These are phyloP conservation scores for Pestalotiopsis sp. DNA, from an alignment of 2,329 filamentous ascomycete species.

Conservation along the genomic window DNA sequence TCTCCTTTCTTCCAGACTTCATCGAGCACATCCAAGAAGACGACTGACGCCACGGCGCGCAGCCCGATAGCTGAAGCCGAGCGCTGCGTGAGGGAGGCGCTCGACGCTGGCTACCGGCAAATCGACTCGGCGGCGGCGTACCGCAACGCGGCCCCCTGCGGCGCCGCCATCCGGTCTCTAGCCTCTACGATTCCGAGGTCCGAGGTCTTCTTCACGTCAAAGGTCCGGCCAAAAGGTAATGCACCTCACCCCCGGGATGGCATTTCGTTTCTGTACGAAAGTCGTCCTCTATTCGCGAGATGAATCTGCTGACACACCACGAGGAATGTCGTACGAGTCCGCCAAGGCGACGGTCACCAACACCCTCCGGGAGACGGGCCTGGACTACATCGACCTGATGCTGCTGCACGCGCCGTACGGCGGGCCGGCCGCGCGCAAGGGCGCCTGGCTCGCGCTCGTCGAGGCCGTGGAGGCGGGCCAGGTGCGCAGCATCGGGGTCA, in stretches of 20 bases:
- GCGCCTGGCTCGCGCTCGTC: slow-evolving; percentile 65
- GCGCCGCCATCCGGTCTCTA: slow-evolving; percentile 42
- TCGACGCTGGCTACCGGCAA: slow-evolving; percentile 57
- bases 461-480: slow-evolving; percentile 65
- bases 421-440: slow-evolving; percentile 57
- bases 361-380: slow-evolving; percentile 63
- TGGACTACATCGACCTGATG: slow-evolving; percentile 70
- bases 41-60: slow-evolving; percentile 9
- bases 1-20: neutral
- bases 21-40: neutral
- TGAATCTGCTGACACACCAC: neutral
- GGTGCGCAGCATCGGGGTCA: slow-evolving; percentile 64
- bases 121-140: slow-evolving; percentile 58
- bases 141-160: slow-evolving; percentile 52
- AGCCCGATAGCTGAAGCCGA: slow-evolving; percentile 40
- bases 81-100: slow-evolving; percentile 44
- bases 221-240: slow-evolving; percentile 45
- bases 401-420: slow-evolving; percentile 66
- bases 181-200: slow-evolving; percentile 44
- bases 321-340: slow-evolving; percentile 57
- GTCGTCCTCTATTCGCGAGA: neutral
- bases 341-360: slow-evolving; percentile 66
- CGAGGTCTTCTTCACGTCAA: slow-evolving; percentile 59
- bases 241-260: neutral
- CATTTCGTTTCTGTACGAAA: neutral